Percentiles rank a stretch among this genome's conserved stretches.
phyloP scores from a whole-genome alignment of 805 yeast genomes.

The Candida ovalis region DNA sequence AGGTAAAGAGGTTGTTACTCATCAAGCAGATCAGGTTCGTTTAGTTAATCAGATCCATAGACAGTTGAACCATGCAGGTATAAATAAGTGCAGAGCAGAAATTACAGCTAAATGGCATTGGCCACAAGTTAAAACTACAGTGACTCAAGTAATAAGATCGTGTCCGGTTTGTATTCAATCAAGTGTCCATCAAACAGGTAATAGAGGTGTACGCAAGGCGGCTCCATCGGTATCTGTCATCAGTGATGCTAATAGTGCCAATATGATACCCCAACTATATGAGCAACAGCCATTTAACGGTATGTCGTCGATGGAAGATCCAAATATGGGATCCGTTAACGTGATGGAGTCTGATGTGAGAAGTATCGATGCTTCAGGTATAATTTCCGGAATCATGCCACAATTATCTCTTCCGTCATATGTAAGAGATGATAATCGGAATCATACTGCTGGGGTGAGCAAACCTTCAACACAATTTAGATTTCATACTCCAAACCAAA shows the following conservation, averaged over 20 bases:
- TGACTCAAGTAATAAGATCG: slow-evolving; percentile 67
- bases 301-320: background rate
- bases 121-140: slow-evolving; percentile 88
- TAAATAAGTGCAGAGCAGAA: slow-evolving; percentile 77
- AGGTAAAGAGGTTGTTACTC: slow-evolving; percentile 80
- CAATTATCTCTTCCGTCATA: background rate
- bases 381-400: background rate
- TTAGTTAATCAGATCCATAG: slow-evolving; percentile 71
- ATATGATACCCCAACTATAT: background rate
- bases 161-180: slow-evolving; percentile 60
- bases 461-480: background rate
- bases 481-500: background rate
- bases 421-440: background rate
- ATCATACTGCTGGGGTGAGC: background rate
- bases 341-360: background rate
- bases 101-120: slow-evolving; percentile 84
- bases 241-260: background rate
- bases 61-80: slow-evolving; percentile 67
- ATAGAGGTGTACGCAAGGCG: background rate
- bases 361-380: background rate
- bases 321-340: background rate
- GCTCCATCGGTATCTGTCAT: background rate
- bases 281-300: background rate
- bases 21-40: slow-evolving; percentile 67
- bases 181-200: background rate